Percentiles rank a stretch among this genome's conserved stretches.
phyloP scores from a whole-genome alignment of 306 rosid genomes.

The Lathyrus aphaca region DNA sequence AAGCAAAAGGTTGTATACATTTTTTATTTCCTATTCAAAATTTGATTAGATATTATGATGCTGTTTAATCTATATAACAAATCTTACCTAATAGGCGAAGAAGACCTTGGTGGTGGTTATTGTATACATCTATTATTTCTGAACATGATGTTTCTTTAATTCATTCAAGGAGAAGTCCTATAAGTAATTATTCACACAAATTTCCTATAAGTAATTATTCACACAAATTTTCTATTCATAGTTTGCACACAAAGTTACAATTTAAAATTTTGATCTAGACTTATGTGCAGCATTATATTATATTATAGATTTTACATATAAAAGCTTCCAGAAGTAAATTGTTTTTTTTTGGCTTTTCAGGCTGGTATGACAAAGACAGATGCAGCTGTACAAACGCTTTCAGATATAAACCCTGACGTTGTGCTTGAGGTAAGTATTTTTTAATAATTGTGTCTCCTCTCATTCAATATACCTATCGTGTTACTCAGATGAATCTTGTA shows the following conservation, averaged over 20 bases:
- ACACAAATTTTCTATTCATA: background rate
- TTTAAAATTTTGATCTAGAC: slow-evolving; percentile 23
- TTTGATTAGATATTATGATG: background rate
- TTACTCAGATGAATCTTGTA: slow-evolving; percentile 15
- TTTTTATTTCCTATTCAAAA: slow-evolving; percentile 5
- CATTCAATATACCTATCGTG: slow-evolving; percentile 7
- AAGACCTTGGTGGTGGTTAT: background rate
- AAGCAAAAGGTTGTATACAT: background rate
- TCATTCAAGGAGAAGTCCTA: slow-evolving; percentile 18
- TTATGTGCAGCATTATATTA: background rate
- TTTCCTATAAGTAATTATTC: slow-evolving; percentile 8
- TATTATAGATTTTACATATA: background rate
- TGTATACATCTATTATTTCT: background rate
- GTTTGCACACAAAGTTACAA: slow-evolving; percentile 1
- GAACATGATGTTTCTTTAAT: slow-evolving; percentile 16
- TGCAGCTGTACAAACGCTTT: slow-evolving; percentile 93
- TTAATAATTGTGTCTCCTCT: slow-evolving; percentile 13
- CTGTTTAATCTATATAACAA: slow-evolving; percentile 8
- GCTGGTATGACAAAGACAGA: slow-evolving; percentile 96
- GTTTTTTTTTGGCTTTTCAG: slow-evolving; percentile 50
- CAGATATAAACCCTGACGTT: slow-evolving; percentile 95
- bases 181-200: background rate
- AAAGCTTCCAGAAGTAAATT: slow-evolving; percentile 38
- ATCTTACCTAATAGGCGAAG: background rate
- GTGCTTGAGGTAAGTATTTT: slow-evolving; percentile 70